Evolutionary conservation across 345 rosid species (phyloP), one percentile per base, ranked within the genome.

Genomic region (Linum lewisii): DNA sequence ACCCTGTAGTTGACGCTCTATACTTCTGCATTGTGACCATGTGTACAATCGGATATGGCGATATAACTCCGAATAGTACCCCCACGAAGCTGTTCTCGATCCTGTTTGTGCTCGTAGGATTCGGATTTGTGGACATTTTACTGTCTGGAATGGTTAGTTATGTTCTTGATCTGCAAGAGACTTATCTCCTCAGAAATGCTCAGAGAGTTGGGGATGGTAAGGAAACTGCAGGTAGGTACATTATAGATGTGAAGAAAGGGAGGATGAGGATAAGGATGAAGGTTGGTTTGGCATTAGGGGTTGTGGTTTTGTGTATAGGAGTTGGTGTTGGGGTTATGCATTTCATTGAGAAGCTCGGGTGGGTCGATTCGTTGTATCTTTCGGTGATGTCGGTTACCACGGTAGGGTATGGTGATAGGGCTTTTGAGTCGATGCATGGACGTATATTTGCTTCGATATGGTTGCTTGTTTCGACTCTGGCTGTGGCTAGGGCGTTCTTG

Each of bases 321-420:
- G 59, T 83, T 68, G 97, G 99, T 29, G 89, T 69, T 65, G 77
- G 68, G 50, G 82, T 83, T 58, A 82, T 85, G 91, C 99, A 89
- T 77, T 87, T 80, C 53, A 70, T 87, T 7, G 97, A 93, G 81
- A 42, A 47, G 2, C 81, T 89, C 20, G 85, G 66, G 3, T 93
- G 95, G 99, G 68, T 93, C 61, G 97, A 93, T 75, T 79, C 97
- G 0, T 67, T 89, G 62, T 93, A 93, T 68, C 79, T 93, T 19
- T 93, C 95, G 5, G 95, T 89, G 69, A 92, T 92, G 98, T 92
- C 97, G 0, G 97, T 92, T 42, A 86, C 98, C 2, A 92, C 95
- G 0, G 94, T 93, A 57, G 99, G 99, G 16, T 93, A 85, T 47
- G 95, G 95, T 1, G 97, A 93, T 60, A 66, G 73, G 68, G 95